A percentile compares a stretch with the other conserved stretches of the same genome.
Evolutionary conservation across 2,329 filamentous ascomycete species (phyloP).

Genomic region (Elsinoe australis): DNA sequence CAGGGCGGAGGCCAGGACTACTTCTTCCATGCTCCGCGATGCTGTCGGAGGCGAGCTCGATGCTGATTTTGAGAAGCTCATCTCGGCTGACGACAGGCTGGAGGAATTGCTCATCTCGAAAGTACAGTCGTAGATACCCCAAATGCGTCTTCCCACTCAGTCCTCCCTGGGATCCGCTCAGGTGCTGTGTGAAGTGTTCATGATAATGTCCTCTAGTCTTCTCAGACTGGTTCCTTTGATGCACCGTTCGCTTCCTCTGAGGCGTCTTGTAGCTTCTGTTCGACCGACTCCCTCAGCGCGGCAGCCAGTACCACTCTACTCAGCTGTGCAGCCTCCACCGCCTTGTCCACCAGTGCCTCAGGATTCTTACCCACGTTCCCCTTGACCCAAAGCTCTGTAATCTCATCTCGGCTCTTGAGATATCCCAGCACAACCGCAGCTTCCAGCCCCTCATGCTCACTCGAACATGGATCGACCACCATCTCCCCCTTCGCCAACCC

Average conservation of each 20-base stretch:
- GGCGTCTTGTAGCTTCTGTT: conserved; percentile 26
- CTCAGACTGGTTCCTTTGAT: not conserved
- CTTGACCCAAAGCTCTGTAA: conserved; percentile 92
- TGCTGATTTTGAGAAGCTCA: conserved; percentile 24
- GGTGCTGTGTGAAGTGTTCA: no score
- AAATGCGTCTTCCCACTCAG: no score
- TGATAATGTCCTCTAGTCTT: no score
- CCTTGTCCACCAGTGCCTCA: conserved; percentile 54
- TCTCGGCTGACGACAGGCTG: conserved; percentile 27
- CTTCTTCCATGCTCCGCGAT: conserved; percentile 24
- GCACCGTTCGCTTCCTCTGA: not conserved
- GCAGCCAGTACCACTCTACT: conserved; percentile 54
- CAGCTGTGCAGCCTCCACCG: conserved; percentile 55
- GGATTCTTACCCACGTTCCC: conserved; percentile 50
- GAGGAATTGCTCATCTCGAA: conserved; percentile 23
- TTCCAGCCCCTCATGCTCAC: conserved; percentile 67
- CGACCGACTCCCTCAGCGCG: conserved; percentile 51
- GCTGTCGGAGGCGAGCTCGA: conserved; percentile 24
- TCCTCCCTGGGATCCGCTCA: no score
- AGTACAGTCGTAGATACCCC: not conserved
- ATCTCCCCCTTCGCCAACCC: conserved; percentile 57
- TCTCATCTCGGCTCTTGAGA: conserved; percentile 75
- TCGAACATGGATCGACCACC: conserved; percentile 73
- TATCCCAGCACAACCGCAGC: conserved; percentile 89
- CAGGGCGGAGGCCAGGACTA: conserved; percentile 21